Percentiles rank a stretch among this genome's conserved stretches.
These are phyloP conservation scores for Hydrangea macrophylla DNA, from an alignment of 148 eudicot species.

Conservation along the genomic window DNA sequence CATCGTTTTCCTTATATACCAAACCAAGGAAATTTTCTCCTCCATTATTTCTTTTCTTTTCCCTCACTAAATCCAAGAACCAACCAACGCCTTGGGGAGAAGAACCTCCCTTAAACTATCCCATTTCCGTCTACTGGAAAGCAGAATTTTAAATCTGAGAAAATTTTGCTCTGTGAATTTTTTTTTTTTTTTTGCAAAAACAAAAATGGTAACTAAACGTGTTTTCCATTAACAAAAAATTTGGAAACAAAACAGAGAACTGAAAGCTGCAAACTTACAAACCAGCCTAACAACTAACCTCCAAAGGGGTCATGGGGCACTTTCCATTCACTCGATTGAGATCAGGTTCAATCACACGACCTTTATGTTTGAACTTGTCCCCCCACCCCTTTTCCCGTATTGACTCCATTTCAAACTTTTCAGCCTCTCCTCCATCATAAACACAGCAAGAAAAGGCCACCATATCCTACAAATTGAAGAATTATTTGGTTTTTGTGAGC, in stretches of 20 bases:
- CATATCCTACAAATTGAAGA: conserved; percentile 57
- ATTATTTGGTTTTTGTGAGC: neutral
- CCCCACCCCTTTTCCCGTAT: conserved; percentile 79
- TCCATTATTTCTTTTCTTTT: too few relatives aligned
- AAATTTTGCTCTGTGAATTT: too few relatives aligned
- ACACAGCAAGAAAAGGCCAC: conserved; percentile 87
- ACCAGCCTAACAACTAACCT: conserved; percentile 71
- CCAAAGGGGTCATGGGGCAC: conserved; percentile 90
- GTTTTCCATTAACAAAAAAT: too few relatives aligned
- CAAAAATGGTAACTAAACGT: conserved; percentile 4
- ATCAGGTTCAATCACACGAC: conserved; percentile 45
- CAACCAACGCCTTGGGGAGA: too few relatives aligned
- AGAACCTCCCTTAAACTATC: too few relatives aligned
- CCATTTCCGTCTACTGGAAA: too few relatives aligned
- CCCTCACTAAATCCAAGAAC: too few relatives aligned
- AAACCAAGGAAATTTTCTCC: too few relatives aligned
- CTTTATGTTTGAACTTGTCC: conserved; percentile 62
- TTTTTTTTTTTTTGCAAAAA: neutral
- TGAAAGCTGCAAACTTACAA: neutral
- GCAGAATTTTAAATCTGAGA: too few relatives aligned
- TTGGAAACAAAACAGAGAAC: too few relatives aligned
- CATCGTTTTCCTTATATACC: too few relatives aligned
- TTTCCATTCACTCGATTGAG: conserved; percentile 66
- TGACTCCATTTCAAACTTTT: conserved; percentile 50
- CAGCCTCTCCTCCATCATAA: conserved; percentile 73